Evolutionary conservation across 176 grass and related monocot species (phyloP).

Genomic region (Paspalum vaginatum): DNA sequence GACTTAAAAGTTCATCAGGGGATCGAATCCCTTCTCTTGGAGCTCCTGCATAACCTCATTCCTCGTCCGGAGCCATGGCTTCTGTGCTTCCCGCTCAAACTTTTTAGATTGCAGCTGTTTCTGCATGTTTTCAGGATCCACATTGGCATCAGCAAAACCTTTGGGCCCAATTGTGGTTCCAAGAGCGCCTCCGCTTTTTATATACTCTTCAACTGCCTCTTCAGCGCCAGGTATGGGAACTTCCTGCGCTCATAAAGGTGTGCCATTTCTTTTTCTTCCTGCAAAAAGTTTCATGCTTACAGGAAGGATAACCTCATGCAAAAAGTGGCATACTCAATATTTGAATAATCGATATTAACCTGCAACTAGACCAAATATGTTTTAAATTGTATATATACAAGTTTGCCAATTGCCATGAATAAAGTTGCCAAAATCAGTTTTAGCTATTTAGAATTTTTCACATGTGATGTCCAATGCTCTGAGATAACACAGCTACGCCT

Average conservation of each 20-base stretch:
- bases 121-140: constrained; percentile 79
- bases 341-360: neutral
- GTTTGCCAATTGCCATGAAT: neutral
- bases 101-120: constrained; percentile 82
- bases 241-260: constrained; percentile 77
- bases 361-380: neutral
- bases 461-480: no score
- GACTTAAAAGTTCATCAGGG: constrained; percentile 49
- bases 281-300: no score
- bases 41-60: constrained; percentile 86
- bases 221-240: constrained; percentile 82
- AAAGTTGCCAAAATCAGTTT: neutral
- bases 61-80: constrained; percentile 83
- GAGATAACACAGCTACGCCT: no score
- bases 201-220: constrained; percentile 82
- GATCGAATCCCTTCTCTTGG: constrained; percentile 81
- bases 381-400: neutral
- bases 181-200: constrained; percentile 71
- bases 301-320: no score
- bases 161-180: constrained; percentile 83
- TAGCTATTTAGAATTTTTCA: no score
- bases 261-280: constrained; percentile 95
- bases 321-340: no score
- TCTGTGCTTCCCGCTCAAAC: constrained; percentile 78
- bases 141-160: constrained; percentile 69